A percentile compares a stretch with the other conserved stretches of the same genome.
phyloP scores from a whole-genome alignment of 345 rosid genomes.

The Citrus hindsii region DNA sequence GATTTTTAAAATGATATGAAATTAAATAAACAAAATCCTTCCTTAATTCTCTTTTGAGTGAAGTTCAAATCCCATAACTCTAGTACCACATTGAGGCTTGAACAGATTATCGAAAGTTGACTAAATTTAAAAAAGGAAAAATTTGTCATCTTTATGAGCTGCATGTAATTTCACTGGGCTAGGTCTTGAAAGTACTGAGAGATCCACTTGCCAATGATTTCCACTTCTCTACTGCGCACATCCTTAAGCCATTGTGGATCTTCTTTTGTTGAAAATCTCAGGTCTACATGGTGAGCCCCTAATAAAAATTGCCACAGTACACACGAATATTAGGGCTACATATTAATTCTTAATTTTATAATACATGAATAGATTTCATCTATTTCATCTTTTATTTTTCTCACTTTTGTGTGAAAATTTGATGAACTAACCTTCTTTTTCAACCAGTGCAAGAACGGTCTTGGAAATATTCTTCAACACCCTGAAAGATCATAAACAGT shows the following conservation, averaged over 20 bases:
- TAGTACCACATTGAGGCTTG: no score
- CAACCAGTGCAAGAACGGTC: slow-evolving; percentile 52
- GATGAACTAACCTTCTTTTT: slow-evolving; percentile 39
- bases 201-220: slow-evolving; percentile 43
- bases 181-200: slow-evolving; percentile 40
- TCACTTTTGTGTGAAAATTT: not conserved
- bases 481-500: slow-evolving; percentile 25
- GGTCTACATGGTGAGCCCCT: slow-evolving; percentile 75
- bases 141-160: no score
- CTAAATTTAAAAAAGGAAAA: no score
- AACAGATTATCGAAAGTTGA: no score
- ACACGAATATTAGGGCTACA: no score
- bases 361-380: no score
- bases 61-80: no score
- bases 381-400: no score
- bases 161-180: not conserved
- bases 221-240: slow-evolving; percentile 39
- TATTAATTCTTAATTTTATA: no score
- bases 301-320: not conserved
- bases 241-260: slow-evolving; percentile 57
- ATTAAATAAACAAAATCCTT: no score
- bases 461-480: slow-evolving; percentile 45
- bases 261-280: slow-evolving; percentile 45
- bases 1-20: no score
- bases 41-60: no score